phyloP scores from a whole-genome alignment of 2,329 filamentous ascomycete species.

The Chaetomiaceae sp. region DNA sequence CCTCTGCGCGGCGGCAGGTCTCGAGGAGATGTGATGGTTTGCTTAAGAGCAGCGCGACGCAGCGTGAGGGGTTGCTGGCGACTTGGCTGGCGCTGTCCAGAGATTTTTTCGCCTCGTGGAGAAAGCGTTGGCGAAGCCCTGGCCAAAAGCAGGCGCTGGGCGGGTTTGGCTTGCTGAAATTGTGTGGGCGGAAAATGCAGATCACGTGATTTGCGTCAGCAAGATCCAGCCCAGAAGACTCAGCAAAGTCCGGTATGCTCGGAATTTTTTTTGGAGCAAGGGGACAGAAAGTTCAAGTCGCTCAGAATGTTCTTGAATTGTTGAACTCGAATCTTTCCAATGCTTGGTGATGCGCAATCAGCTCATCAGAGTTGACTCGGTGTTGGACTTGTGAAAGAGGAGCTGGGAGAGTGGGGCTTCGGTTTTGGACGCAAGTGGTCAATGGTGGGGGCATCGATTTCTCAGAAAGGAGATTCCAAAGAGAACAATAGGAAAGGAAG shows the following conservation, averaged over 20 bases:
- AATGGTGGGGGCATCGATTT: too few relatives aligned
- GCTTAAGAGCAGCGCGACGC: constrained; percentile 25
- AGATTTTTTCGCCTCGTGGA: constrained; percentile 29
- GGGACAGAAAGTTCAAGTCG: not conserved
- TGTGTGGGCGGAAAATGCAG: constrained; percentile 26
- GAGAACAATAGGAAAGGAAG: not conserved
- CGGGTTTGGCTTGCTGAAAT: constrained; percentile 17
- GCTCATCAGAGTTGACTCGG: not conserved
- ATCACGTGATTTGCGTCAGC: constrained; percentile 23
- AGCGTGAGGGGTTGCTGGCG: constrained; percentile 26
- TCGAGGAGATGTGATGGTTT: constrained; percentile 34
- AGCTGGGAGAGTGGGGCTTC: not conserved
- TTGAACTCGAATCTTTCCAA: not conserved
- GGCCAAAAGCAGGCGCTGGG: constrained; percentile 21
- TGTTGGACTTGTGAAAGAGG: too few relatives aligned
- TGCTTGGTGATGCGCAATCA: not conserved
- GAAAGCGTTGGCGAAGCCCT: constrained; percentile 25
- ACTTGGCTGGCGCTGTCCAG: constrained; percentile 27
- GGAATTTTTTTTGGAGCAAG: not conserved
- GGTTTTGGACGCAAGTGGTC: too few relatives aligned
- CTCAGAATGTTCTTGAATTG: too few relatives aligned
- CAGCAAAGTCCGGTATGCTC: not conserved
- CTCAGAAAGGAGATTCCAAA: too few relatives aligned
- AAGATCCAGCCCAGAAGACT: not conserved
- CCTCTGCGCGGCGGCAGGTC: constrained; percentile 39